Evolutionary conservation across 371 early-diverging fungal genomes (phyloP), one percentile per base, ranked within the genome.

Genomic region (Mucor lusitanicus): DNA sequence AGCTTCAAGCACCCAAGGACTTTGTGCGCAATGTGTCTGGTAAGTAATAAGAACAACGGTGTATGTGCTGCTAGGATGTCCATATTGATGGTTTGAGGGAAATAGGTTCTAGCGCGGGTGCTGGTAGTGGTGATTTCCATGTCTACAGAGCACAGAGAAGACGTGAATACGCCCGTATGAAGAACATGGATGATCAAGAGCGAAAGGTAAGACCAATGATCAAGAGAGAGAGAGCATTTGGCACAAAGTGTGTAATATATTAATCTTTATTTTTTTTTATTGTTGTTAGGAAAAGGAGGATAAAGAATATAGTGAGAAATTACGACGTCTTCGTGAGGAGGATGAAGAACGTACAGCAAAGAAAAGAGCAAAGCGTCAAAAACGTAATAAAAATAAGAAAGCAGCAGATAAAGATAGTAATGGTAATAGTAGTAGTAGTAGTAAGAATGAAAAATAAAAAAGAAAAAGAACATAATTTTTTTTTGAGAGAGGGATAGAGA

Each of bases 81-180:
- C n/a, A n/a, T 50, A 50, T 50, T 50, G 19, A 50, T 50, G 17
- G 17, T 6, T 40, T 3, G 0, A n/a, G n/a, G n/a, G 30, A 15
- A 17, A 17, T 59, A 75, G 95, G 96, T 30, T 97, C 96, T 17
- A 94, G 95, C 76, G 97, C 98, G 2, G 97, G 97, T 54, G 98
- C 97, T 0, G 97, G 98, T 19, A 94, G 94, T 85, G 97, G 97
- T 46, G 98, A 97, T 71, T 97, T 97, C 66, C 97, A 97, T 76
- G 94, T 95, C 0, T 97, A 97, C 74, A 80, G 97, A 68, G 93
- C 94, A 13, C 85, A 91, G 59, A 83, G 98, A 61, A 83, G 98
- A 67, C 88, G 95, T 69, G 98, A 97, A 73, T 90, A 93, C 72
- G 85, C 90, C 13, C 82, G 98, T 46, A 70, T 92, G 64, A 89